Evolutionary conservation across 257 asterid species (phyloP), one percentile per base, ranked within the genome.

Genomic region (Voacanga thouarsii): DNA sequence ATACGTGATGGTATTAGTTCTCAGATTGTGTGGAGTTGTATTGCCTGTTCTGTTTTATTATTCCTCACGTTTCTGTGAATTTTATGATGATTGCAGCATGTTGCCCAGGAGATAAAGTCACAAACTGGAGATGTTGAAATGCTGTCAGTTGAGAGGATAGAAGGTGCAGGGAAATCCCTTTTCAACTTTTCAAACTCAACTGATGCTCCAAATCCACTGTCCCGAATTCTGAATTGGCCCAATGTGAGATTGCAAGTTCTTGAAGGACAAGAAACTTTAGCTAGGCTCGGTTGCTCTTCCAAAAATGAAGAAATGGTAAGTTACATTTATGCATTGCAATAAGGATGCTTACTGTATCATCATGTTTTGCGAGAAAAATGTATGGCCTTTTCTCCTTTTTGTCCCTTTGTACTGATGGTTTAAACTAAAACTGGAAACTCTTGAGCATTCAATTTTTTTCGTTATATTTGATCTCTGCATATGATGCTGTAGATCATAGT

Each of bases 71-170:
- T 43, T 26, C 5, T 78, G 68, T 56, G 12, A 60, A 33, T 66
- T 60, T n/a, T 68, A 33, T 28, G 51, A 7, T 50, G n/a, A 37
- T 12, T 39, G 15, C 64, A 79, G 86, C 77, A 69, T 73, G 79
- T 80, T 73, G 84, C 84, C 47, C 82, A 49, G 56, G 84, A 85
- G 75, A 78, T 71, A 56, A 77, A 77, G 57, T n/a, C 72, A 45
- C 79, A 39, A 43, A 79, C 77, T 57, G 75, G 78, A 26, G 82
- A 82, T 61, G 74, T 85, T 33, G 81, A 77, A 74, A 69, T 77
- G 70, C 73, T 80, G 53, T 68, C 75, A 12, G 72, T 77, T 71
- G 81, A 71, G 69, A 73, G 71, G 64, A 79, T 61, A 37, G 75
- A 30, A 23, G 53, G 57, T 70, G 9, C 30, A n/a, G 65, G 53